phyloP scores from a whole-genome alignment of 2,329 filamentous ascomycete species.

The Colletotrichum sp. region DNA sequence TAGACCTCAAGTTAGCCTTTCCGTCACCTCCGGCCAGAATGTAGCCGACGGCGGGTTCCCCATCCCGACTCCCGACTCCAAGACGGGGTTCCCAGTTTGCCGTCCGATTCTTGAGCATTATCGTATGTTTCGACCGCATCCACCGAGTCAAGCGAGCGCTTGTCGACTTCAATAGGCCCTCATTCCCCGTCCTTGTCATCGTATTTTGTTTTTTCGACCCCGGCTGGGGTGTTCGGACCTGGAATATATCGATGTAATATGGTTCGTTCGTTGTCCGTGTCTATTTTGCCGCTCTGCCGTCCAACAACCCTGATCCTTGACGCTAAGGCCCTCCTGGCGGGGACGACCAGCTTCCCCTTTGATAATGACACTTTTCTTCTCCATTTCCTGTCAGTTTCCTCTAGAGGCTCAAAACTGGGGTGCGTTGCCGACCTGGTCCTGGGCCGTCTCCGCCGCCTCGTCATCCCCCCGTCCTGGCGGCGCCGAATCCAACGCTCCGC shows the following conservation, averaged over 20 bases:
- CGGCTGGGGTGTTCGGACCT: neutral
- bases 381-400: neutral
- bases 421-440: neutral
- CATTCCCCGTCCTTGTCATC: neutral
- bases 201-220: neutral
- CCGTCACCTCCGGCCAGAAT: neutral
- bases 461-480: slow-evolving; percentile 10
- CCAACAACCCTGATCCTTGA: neutral
- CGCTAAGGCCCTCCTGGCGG: slow-evolving; percentile 10
- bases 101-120: neutral
- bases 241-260: neutral
- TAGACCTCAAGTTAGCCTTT: neutral
- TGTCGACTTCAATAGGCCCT: neutral
- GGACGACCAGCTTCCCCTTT: neutral
- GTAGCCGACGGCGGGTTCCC: neutral
- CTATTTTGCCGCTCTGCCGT: slow-evolving; percentile 1
- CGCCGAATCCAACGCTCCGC: slow-evolving; percentile 8
- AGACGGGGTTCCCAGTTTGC: neutral
- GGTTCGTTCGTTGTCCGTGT: neutral
- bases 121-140: slow-evolving; percentile 4
- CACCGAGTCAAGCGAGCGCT: neutral
- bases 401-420: neutral
- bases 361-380: neutral
- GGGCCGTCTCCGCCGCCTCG: slow-evolving; percentile 7
- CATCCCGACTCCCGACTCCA: neutral